Base-by-base conservation (phyloP, 2,329 filamentous ascomycete species). In the Pyricularia pennisetigena region DNA sequence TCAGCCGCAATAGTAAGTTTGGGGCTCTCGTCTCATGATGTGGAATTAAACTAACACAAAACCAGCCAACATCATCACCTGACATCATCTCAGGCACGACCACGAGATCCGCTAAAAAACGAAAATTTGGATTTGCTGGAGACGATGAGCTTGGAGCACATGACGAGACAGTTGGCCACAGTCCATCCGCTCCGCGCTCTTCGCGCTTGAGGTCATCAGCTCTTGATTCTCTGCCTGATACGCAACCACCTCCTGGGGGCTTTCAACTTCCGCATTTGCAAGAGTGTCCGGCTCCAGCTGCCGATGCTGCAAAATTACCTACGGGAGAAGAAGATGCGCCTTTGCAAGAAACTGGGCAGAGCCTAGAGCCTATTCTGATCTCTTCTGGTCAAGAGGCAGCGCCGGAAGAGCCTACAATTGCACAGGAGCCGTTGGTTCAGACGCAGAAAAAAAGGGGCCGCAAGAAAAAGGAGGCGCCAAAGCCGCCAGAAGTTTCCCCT, bases 361-460 rank as follows among this genome's bases (percentile, higher is more conserved):
- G n/a, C 57, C 0, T 24, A 23, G 57, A 67, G 24, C 57, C 66
- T 30, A 67, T 67, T 26, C 24, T 67, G n/a, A 49, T 67, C 67
- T 65, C 68, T 62, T 63, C 70, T 65, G 67, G 63, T 59, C 35
- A 64, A 29, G 64, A 68, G 59, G 3, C 35, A 24, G 20, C 23
- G 10, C 63, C 30, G n/a, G 57, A 24, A 61, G 35, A 59, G 26
- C 30, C 61, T 29, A 24, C 28, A 5, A 29, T 30, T 26, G 14
- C 29, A 6, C 23, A 65, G 28, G 59, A 63, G 26, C 68, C 71
- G 29, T 66, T 70, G n/a, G 57, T n/a, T 59, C 62, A 68, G n/a
- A 67, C 70, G 20, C 72, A 71, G n/a, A 74, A 73, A 66, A 76
- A 75, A 69, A 72, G 73, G 57, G 75, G 75, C 2, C 73, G 74